Evolutionary conservation across 2,329 filamentous ascomycete genomes (phyloP), one percentile per base, ranked within the genome.

Genomic region (Trichoderma cornu-damae): DNA sequence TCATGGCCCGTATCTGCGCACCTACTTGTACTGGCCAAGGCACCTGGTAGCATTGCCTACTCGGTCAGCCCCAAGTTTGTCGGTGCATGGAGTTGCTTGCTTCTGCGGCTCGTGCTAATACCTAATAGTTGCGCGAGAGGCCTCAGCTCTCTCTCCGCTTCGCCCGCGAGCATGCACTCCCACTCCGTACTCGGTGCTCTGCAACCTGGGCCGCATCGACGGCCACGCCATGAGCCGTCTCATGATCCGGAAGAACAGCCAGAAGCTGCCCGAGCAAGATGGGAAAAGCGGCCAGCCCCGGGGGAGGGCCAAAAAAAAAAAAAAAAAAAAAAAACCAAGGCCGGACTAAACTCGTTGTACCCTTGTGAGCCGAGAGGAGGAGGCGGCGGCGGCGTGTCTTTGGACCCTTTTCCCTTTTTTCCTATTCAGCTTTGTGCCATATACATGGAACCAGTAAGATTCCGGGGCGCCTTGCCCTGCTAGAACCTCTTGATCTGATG

Each of bases 351-450:
- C 42, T 46, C 38, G 47, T 52, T 52, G 37, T 48, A 58, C 55
- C 55, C 47, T 58, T 51, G 55, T 58, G 53, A 56, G 55, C 55
- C 55, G 55, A 58, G 40, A 30, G 32, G n/a, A n/a, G n/a, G n/a
- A n/a, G n/a, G n/a, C n/a, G n/a, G n/a, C n/a, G n/a, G 55, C 55
- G 54, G 54, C 54, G 47, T 46, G 48, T 58, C 47, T 58, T 58
- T 58, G 52, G 55, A 52, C 55, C 55, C 55, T 58, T 58, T 32
- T n/a, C n/a, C n/a, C n/a, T n/a, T 32, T 37, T 28, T 46, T 51
- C 55, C 47, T 40, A 52, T 58, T 58, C 55, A 58, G 55, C 55
- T 58, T 38, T 46, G 47, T 46, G 47, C 48, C 55, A 52, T 51
- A 22, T 50, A 50, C 38, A 32, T 58, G 47, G 55, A 58, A 50